These are phyloP conservation scores for Oryza rufipogon DNA, from an alignment of 176 grass and related monocot species.

Conservation along the genomic window DNA sequence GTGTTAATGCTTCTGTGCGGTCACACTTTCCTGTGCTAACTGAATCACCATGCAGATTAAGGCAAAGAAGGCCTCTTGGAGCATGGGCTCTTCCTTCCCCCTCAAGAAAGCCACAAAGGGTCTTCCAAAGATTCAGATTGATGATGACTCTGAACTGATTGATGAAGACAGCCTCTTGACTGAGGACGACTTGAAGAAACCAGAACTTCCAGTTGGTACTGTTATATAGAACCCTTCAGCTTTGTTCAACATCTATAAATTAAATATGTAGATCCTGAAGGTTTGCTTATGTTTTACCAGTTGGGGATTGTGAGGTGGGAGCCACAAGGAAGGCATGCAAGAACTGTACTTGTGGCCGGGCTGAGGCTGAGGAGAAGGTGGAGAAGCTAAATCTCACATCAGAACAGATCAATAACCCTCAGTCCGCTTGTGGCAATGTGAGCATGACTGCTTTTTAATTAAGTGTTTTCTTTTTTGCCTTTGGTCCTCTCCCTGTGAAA, in stretches of 20 bases:
- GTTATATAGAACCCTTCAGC: neutral
- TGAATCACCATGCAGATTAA: slow-evolving; percentile 56
- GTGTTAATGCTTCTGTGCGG: neutral
- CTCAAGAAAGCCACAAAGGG: slow-evolving; percentile 63
- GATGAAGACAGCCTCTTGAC: slow-evolving; percentile 94
- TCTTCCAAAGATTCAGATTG: slow-evolving; percentile 82
- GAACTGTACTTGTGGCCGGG: slow-evolving; percentile 93
- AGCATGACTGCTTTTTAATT: slow-evolving; percentile 9
- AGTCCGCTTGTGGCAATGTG: slow-evolving; percentile 93
- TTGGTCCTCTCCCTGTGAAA: neutral
- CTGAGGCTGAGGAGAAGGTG: slow-evolving; percentile 81
- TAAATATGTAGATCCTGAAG: slow-evolving; percentile 23
- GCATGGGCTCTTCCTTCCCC: slow-evolving; percentile 75
- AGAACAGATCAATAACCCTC: slow-evolving; percentile 85
- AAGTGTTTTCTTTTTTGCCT: neutral
- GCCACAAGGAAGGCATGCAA: slow-evolving; percentile 91
- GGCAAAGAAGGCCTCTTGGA: slow-evolving; percentile 90
- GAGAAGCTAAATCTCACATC: slow-evolving; percentile 76
- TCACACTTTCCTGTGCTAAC: neutral
- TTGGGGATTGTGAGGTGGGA: slow-evolving; percentile 87
- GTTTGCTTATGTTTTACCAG: slow-evolving; percentile 35
- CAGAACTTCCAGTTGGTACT: slow-evolving; percentile 81
- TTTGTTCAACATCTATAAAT: neutral
- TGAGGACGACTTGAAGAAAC: slow-evolving; percentile 94
- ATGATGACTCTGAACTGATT: slow-evolving; percentile 79